Evolutionary conservation across 2,329 filamentous ascomycete genomes (phyloP), one percentile per base, ranked within the genome.

Genomic region (Metarhizium sp.): DNA sequence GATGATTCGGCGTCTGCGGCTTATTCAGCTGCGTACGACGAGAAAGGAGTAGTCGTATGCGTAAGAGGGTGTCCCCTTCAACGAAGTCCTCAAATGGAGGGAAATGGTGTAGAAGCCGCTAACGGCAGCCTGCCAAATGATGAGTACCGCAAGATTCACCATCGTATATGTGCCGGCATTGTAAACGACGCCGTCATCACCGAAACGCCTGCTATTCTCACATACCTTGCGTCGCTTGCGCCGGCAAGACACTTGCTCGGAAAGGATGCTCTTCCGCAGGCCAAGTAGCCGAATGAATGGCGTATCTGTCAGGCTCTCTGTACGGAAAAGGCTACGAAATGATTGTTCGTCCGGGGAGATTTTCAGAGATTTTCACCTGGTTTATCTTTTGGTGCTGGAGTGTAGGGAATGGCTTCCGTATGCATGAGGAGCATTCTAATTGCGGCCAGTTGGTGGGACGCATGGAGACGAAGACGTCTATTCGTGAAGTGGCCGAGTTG

Each of bases 201-300:
- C 2, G 71, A 73, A 52, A 59, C 66, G 52, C 62, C 64, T 0
- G 70, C 69, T 3, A 56, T 73, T 4, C 51, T 71, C 1, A 66
- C 55, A 11, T 71, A 67, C 59, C 64, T 71, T 50, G 62, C 64
- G 2, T 62, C 63, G 0, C 57, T 69, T 0, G 45, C 63, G 0
- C 63, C 62, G 0, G 25, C 60, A 25, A 25, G 56, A 6, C 50
- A 57, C 0, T 55, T 72, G 0, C 38, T 66, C 0, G 69, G 69
- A 0, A n/a, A 50, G 1, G 55, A 54, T 0, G 2, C 50, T 0
- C 13, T 68, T 1, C 60, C 64, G 3, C 59, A 58, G 0, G 65
- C 69, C 2, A 64, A 42, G 61, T 65, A 0, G 14, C 59, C 0
- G 20, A 25, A 25, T 25, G 20, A 3, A 25, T 25, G 20, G 20